Base-by-base conservation (phyloP, 2,329 filamentous ascomycete genomes). In the Lasiodiplodia citricola region DNA sequence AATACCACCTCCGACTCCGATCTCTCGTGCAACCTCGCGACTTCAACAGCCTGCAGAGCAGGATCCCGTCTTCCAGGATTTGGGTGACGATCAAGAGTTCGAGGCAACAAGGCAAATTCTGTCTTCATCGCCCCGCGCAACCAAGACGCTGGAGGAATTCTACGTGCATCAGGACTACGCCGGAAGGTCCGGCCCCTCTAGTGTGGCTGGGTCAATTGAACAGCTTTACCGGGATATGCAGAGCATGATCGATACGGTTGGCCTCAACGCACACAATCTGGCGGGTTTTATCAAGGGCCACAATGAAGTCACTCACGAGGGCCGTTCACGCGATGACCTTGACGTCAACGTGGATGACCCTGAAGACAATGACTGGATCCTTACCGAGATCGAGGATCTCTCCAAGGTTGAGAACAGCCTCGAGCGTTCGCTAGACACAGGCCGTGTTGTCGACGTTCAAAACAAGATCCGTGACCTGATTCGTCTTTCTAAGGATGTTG, bases 201-300 rank as follows among this genome's bases (percentile, higher is more conserved):
- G 83, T 10, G 74, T 79, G 55, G 78, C 81, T 35, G 83, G 81
- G 31, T 80, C 85, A 72, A 83, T 87, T 68, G 83, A 86, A 73
- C 80, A 80, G 64, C 75, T 86, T 64, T 96, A 92, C 77, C 87
- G 91, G 55, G 92, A 95, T 74, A 92, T 95, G 77, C 95, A 96
- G 78, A 92, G 92, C 14, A 99, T 98, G 96, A 90, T 99, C 54
- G 93, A 97, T 74, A 95, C 92, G 0, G 83, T 98, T 51, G 95
- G 95, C 11, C 86, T 97, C 62, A 98, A 98, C 76, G 89, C 92
- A 6, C 87, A 95, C 18, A 89, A 86, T 8, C 74, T 91, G 52
- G 80, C 84, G 23, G 82, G 85, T 0, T 90, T 87, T 74, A 80
- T 94, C 54, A 85, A 87, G 67, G 92, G 91, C 8, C 92, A 96